Evolutionary conservation across 345 rosid genomes (phyloP), one percentile per base, ranked within the genome.

Genomic region (Gossypium mustelinum): DNA sequence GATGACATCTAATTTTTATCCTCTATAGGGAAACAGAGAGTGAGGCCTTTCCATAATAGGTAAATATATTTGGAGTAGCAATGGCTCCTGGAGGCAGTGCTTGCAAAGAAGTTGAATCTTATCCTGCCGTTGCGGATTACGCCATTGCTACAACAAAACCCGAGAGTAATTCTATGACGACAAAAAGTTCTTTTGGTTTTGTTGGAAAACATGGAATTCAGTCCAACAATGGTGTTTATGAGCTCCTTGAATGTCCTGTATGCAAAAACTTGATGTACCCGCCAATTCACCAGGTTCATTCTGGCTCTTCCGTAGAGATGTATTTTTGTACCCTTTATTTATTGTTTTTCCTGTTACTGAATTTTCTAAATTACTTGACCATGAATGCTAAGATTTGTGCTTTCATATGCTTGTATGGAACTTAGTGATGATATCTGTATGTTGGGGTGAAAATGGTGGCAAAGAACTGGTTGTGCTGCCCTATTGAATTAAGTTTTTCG

Each of bases 281-380:
- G 71, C 86, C 96, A 27, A 90, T 86, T 76, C 86, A 84, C 78
- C 93, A 89, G 93, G 97, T 92, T 52, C 75, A 81, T 71, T 62
- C 57, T 44, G 11, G 22, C 3, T 10, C 63, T 17, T 70, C 61
- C 47, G 9, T 70, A 39, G 14, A 73, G 13, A 59, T 73, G 17
- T 44, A 73, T 7, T 62, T 74, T 24, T 73, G 9, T 45, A 24
- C 14, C 68, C 55, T 44, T 52, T 61, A 25, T 64, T 25, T 34
- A 51, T 64, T 47, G 75, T 70, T 51, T 54, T 29, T 7, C 62
- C 74, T 34, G 13, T 18, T n/a, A 10, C 11, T 17, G 9, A 25
- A 9, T n/a, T 54, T 70, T 70, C 48, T 70, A n/a, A 17, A n/a
- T 52, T 54, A 29, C 61, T 27, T 29, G 3, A 1, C 34, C 27